Percentiles rank a stretch among this genome's conserved stretches.
Conservation (phyloP, 306 rosid species). For the Geum urbanum region DNA sequence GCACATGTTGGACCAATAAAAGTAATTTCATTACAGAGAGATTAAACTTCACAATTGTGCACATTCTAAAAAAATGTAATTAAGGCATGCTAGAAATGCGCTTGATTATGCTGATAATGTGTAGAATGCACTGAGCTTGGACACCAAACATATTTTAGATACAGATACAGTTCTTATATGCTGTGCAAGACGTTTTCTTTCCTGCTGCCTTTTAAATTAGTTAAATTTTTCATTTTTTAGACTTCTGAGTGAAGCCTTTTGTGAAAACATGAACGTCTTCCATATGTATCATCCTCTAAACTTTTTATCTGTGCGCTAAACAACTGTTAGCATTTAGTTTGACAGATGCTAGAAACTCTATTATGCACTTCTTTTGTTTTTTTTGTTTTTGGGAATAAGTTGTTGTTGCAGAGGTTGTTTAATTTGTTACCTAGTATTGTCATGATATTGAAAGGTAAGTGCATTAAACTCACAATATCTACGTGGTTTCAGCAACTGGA, state of each 20-base stretch:
- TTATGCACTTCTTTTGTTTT: background rate
- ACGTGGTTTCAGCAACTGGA: slow-evolving; percentile 61
- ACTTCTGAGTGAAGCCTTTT: background rate
- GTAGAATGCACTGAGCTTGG: background rate
- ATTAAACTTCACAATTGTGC: background rate
- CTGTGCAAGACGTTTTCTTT: background rate
- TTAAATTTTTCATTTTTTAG: no score
- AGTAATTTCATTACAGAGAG: background rate
- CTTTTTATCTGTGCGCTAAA: background rate
- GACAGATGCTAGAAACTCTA: background rate
- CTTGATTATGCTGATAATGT: background rate
- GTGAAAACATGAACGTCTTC: background rate
- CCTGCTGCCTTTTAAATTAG: background rate
- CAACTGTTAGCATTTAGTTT: background rate
- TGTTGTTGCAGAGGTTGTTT: slow-evolving; percentile 2
- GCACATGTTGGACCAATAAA: background rate
- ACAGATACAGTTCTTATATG: background rate
- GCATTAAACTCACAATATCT: slow-evolving; percentile 11
- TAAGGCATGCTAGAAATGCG: background rate
- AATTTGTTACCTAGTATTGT: background rate
- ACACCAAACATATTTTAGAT: background rate
- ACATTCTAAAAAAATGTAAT: background rate
- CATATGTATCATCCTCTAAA: background rate
- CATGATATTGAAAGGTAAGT: background rate
- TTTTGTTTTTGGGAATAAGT: background rate